Evolutionary conservation across 768 basidiomycete genomes (phyloP).

Genomic region (Artomyces pyxidatus): DNA sequence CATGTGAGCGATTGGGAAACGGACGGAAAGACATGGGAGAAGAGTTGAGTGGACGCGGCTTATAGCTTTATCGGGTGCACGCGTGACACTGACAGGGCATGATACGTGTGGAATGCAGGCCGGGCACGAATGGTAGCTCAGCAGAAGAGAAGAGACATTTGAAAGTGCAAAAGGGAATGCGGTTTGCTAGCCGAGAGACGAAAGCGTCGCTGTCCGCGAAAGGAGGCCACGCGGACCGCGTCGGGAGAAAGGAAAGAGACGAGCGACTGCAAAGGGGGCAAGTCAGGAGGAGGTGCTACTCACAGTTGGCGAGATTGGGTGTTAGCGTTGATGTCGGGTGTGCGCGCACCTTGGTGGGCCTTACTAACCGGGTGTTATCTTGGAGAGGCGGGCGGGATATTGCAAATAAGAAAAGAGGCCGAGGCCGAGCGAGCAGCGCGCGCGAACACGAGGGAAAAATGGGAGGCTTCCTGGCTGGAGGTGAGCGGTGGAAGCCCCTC

Average conservation of each 20-base stretch:
- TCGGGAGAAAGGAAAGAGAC: background rate
- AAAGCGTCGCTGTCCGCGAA: background rate
- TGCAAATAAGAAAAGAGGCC: conserved; percentile 1
- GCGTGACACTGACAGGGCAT: conserved; percentile 17
- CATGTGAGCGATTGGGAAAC: conserved; percentile 11
- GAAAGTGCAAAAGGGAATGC: conserved; percentile 1
- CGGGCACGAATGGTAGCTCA: conserved; percentile 1
- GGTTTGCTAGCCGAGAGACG: conserved; percentile 7
- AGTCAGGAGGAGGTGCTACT: background rate
- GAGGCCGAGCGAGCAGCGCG: too few species aligned
- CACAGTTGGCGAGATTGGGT: conserved; percentile 2
- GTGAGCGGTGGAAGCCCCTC: too few species aligned
- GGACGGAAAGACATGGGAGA: conserved; percentile 8
- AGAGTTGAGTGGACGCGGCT: background rate
- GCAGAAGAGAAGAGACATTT: conserved; percentile 9
- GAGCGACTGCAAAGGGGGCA: background rate
- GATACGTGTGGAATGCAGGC: conserved; percentile 11
- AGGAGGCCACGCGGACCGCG: background rate
- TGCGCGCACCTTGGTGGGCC: background rate
- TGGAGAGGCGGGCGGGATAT: background rate
- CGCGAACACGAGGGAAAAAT: too few species aligned
- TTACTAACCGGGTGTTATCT: conserved; percentile 1
- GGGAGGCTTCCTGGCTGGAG: too few species aligned
- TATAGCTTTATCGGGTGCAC: conserved; percentile 9
- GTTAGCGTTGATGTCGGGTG: background rate